A percentile compares a stretch with the other conserved stretches of the same genome.
Evolutionary conservation across 108 stramenopile genomes (phyloP).

Genomic region (Aurantiochytrium sp.): DNA sequence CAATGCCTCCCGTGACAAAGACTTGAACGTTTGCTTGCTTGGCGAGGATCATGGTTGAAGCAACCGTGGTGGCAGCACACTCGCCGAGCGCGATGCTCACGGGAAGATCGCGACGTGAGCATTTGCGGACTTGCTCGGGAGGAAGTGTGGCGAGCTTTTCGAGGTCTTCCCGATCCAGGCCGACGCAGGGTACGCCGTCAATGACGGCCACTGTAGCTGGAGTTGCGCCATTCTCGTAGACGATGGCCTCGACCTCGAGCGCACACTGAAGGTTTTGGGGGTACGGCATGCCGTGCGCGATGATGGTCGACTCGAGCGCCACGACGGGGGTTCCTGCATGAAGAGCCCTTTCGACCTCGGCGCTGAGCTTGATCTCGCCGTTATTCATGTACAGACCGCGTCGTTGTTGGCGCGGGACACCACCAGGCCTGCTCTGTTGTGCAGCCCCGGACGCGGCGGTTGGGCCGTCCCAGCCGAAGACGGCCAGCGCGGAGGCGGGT

Average conservation of each 20-base stretch:
- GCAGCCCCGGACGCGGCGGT: too few relatives aligned
- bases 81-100: constrained; percentile 40
- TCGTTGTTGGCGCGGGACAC: too few relatives aligned
- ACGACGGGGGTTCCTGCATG: constrained; percentile 40
- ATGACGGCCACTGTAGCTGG: constrained; percentile 86
- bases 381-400: not conserved
- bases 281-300: constrained; percentile 97
- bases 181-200: constrained; percentile 68
- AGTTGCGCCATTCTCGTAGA: constrained; percentile 57
- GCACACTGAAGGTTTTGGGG: constrained; percentile 86
- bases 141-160: constrained; percentile 61
- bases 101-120: constrained; percentile 79
- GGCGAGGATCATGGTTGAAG: constrained; percentile 81
- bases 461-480: too few relatives aligned
- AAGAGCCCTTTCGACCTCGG: constrained; percentile 25
- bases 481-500: too few relatives aligned
- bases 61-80: constrained; percentile 82
- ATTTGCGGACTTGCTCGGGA: constrained; percentile 62
- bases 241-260: constrained; percentile 19
- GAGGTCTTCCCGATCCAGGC: constrained; percentile 69
- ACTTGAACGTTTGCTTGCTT: constrained; percentile 65
- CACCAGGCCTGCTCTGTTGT: too few relatives aligned
- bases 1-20: constrained; percentile 62
- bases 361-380: not conserved
- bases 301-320: constrained; percentile 93